Base-by-base conservation (phyloP, 2,329 filamentous ascomycete species). In the Fusarium coffeatum region DNA sequence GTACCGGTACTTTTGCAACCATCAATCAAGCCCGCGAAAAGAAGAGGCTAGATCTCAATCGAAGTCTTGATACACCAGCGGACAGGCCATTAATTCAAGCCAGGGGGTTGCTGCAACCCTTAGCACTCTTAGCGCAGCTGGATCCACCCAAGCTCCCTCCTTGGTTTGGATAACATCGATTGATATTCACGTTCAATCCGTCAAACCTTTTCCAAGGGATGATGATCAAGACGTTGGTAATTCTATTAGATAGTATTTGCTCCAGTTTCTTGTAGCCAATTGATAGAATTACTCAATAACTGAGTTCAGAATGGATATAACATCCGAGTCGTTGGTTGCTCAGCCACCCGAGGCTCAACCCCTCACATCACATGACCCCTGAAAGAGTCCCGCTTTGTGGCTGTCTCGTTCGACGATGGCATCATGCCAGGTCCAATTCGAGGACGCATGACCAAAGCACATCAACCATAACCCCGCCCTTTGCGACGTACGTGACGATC, bases 71-170 rank as follows among this genome's bases (percentile, higher is more conserved):
- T 75, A 75, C 73, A 54, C 66, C 46, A 55, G 57, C 45, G 49
- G 32, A 56, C 48, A 55, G 62, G 59, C 69, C 69, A 67, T 51
- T 53, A 68, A 59, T 64, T 61, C 56, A 72, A 11, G 63, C 59
- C 55, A 69, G 56, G 60, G 53, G 66, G 49, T 43, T 69, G 49
- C 47, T 55, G 56, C 69, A 72, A 51, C 66, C 63, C 25, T 59
- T 56, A 71, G 53, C 46, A 54, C 30, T n/a, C 48, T 66, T 65
- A 60, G 61, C 47, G 54, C 61, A 66, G 56, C 54, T 34, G 30
- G 54, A 53, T 61, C 74, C 74, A 76, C 74, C 58, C 65, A 65
- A 76, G 74, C 73, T 76, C 66, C 73, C 66, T 72, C 66, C 72
- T 66, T 66, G 59, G 60, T 57, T 51, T 57, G 59, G 49, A 53